Evolutionary conservation across 148 eudicot genomes (phyloP), one percentile per base, ranked within the genome.

Genomic region (Rhododendron kiyosumense): DNA sequence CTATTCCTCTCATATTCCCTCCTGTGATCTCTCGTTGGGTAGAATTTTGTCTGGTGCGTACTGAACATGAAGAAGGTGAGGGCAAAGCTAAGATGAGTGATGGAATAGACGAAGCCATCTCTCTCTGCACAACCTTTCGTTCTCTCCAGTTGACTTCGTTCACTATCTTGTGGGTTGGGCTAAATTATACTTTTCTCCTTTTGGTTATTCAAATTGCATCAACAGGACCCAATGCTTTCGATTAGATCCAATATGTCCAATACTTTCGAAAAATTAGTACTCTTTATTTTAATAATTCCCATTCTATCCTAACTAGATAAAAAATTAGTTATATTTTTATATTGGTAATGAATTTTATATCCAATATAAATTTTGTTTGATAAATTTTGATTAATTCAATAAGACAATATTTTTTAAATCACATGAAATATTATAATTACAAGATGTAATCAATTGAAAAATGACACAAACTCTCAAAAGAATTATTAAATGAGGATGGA

Each of bases 71-170:
- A 22, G 69, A 82, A 28, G 57, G 49, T 46, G 84, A 67, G 32
- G 15, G 14, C 45, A 90, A 81, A n/a, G 49, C 43, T 24, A 86
- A 18, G 78, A 73, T 88, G 57, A 73, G 84, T 9, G 65, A 83
- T 18, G 38, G 45, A 45, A 63, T 10, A 30, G 82, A 83, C 7
- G 87, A 51, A 79, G 81, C 81, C 86, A 84, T 84, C 26, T 75
- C 81, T 75, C 81, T 75, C 81, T 51, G 34, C 46, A 17, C 20
- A 8, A 13, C 54, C 17, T 11, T 11, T 13, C 57, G 15, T 15
- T 52, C 45, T 41, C 45, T 14, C 57, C 57, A 15, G 57, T 15
- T 15, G 15, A 14, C 5, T 52, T 14, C 57, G 3, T 52, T 52
- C 18, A 3, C 17, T 52, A 52, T 1, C 57, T 52, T 3, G 75